phyloP scores from a whole-genome alignment of 192 early-diverging fungal genomes.

The Umbelopsis isabellina region DNA sequence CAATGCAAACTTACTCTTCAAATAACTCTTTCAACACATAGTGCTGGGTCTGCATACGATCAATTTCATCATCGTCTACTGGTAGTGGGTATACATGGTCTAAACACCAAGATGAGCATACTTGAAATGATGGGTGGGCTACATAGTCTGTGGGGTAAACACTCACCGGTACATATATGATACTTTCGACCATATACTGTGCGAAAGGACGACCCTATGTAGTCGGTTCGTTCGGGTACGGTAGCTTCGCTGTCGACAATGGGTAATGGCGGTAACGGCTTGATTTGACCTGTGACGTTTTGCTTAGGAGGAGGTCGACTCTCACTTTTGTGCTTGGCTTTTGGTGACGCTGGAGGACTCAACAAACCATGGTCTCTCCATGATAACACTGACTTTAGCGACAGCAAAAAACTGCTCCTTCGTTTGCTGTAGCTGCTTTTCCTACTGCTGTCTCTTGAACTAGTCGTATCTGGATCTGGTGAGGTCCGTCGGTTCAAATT shows the following conservation, averaged over 20 bases:
- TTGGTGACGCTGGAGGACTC: not conserved
- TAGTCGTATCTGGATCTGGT: no score
- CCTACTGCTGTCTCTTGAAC: no score
- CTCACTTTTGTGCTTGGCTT: not conserved
- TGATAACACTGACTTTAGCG: not conserved
- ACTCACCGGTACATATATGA: not conserved
- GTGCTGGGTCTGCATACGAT: conserved; percentile 5
- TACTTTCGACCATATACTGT: not conserved
- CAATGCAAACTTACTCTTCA: not conserved
- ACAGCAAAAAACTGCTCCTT: not conserved
- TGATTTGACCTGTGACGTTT: not conserved
- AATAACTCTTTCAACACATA: conserved; percentile 10
- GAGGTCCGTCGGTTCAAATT: no score
- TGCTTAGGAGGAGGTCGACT: not conserved
- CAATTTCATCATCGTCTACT: conserved; percentile 12
- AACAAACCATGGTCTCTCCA: not conserved
- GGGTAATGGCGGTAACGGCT: not conserved
- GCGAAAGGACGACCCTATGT: not conserved
- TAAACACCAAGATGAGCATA: no score
- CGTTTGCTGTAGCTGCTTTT: not conserved
- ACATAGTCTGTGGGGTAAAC: no score
- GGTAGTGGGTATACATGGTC: conserved; percentile 6
- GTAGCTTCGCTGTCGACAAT: not conserved
- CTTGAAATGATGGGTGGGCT: no score
- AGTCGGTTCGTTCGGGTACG: not conserved